These are phyloP conservation scores for Wickerhamiella azymoides DNA, from an alignment of 805 yeast species.

Conservation along the genomic window DNA sequence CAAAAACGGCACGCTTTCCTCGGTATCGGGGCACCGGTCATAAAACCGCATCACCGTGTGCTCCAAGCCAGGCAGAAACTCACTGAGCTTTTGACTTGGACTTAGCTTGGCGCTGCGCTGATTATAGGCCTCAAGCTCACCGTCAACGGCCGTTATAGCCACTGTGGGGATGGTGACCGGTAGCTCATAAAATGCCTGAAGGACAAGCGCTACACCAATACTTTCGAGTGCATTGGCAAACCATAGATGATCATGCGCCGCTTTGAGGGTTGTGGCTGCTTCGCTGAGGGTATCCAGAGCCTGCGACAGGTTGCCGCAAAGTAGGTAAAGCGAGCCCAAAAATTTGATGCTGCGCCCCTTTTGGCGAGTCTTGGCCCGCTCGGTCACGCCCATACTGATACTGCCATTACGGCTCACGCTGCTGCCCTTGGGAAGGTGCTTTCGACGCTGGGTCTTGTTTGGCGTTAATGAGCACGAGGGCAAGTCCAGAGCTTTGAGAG, in stretches of 20 bases:
- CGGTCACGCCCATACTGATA: conserved; percentile 24
- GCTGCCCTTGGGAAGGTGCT: conserved; percentile 6
- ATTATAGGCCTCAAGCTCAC: conserved; percentile 4
- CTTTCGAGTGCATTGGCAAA: conserved; percentile 79
- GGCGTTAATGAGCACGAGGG: conserved; percentile 9
- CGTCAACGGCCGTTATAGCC: conserved; percentile 15
- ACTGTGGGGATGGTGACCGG: conserved; percentile 30
- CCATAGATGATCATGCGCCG: conserved; percentile 71
- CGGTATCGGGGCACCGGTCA: conserved; percentile 24
- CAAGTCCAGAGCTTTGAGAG: conserved; percentile 19
- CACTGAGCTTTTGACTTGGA: conserved; percentile 14
- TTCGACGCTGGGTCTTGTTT: conserved; percentile 2
- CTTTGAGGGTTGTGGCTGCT: conserved; percentile 44
- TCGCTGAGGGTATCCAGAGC: conserved; percentile 68
- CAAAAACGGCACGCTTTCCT: conserved; percentile 69
- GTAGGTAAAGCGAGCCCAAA: conserved; percentile 58
- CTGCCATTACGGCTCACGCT: conserved; percentile 21
- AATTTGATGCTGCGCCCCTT: conserved; percentile 65
- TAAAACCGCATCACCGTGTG: conserved; percentile 23
- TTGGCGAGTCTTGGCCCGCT: conserved; percentile 33
- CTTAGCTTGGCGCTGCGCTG: conserved; percentile 2
- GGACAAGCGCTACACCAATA: conserved; percentile 47
- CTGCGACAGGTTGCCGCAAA: conserved; percentile 65
- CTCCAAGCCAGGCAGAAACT: conserved; percentile 18
- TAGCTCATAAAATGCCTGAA: conserved; percentile 43